Conservation (phyloP, 495 filamentous ascomycete species). For the Neurospora cerealis region DNA sequence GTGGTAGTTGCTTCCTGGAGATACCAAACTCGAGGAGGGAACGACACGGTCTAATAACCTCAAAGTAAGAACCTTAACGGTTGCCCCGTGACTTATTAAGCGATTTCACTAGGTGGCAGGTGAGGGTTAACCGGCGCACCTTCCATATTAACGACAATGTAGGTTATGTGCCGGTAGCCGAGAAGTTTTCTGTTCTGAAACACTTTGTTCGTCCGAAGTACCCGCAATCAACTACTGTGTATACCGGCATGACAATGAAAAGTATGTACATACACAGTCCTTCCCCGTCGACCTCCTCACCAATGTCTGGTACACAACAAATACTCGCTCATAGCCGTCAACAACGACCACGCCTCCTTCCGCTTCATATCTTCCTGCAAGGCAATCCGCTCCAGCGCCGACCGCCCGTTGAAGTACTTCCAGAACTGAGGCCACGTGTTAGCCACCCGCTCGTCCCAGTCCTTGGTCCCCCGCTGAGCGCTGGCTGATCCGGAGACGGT, state of each 20-base stretch:
- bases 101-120: neutral
- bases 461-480: conserved; percentile 10
- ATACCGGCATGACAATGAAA: neutral
- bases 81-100: neutral
- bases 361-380: conserved; percentile 75
- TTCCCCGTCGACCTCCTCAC: conserved; percentile 18
- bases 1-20: neutral
- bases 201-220: neutral
- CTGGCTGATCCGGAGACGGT: neutral
- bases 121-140: neutral
- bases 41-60: neutral
- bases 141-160: neutral
- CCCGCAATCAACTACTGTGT: neutral
- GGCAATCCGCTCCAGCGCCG: conserved; percentile 79
- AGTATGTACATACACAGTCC: neutral
- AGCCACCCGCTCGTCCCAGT: conserved; percentile 32
- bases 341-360: conserved; percentile 63
- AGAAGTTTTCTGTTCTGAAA: neutral
- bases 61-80: neutral
- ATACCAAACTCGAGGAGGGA: neutral
- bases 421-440: conserved; percentile 46
- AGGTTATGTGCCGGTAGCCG: neutral
- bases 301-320: conserved; percentile 48
- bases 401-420: conserved; percentile 80
- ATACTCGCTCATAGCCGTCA: conserved; percentile 52